Evolutionary conservation across 208 protist genomes (phyloP).

Genomic region (Blastocrithidia nonstop): DNA sequence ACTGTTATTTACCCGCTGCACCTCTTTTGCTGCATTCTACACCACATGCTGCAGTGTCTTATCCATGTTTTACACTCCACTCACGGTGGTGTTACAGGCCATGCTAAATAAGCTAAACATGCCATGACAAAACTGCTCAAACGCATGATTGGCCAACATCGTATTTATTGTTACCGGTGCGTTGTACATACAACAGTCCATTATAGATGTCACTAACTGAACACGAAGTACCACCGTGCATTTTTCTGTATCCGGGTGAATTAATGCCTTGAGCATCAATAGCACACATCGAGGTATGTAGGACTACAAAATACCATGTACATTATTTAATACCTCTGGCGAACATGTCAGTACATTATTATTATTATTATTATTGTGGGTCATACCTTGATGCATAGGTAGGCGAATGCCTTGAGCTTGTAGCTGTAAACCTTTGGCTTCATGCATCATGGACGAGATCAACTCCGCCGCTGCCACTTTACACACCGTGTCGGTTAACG

Average conservation of each 20-base stretch:
- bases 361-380: too few relatives aligned
- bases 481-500: slow-evolving; percentile 27
- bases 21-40: not conserved
- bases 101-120: slow-evolving; percentile 57
- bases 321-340: too few relatives aligned
- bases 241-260: slow-evolving; percentile 27
- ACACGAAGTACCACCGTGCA: slow-evolving; percentile 41
- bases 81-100: slow-evolving; percentile 10
- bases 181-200: slow-evolving; percentile 83
- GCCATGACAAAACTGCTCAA: slow-evolving; percentile 55
- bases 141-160: slow-evolving; percentile 29
- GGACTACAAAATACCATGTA: slow-evolving; percentile 33
- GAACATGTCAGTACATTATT: too few relatives aligned
- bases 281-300: slow-evolving; percentile 43
- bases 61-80: too few relatives aligned
- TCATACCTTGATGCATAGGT: too few relatives aligned
- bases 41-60: not conserved
- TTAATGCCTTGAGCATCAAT: slow-evolving; percentile 53
- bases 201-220: slow-evolving; percentile 61
- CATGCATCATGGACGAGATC: slow-evolving; percentile 76
- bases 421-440: slow-evolving; percentile 36
- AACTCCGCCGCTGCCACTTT: slow-evolving; percentile 54
- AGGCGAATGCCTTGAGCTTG: too few relatives aligned
- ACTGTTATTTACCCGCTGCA: not conserved
- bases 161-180: slow-evolving; percentile 37